Conservation (phyloP, 2,329 filamentous ascomycete genomes). For the Ophiostoma novo-ulmi region DNA sequence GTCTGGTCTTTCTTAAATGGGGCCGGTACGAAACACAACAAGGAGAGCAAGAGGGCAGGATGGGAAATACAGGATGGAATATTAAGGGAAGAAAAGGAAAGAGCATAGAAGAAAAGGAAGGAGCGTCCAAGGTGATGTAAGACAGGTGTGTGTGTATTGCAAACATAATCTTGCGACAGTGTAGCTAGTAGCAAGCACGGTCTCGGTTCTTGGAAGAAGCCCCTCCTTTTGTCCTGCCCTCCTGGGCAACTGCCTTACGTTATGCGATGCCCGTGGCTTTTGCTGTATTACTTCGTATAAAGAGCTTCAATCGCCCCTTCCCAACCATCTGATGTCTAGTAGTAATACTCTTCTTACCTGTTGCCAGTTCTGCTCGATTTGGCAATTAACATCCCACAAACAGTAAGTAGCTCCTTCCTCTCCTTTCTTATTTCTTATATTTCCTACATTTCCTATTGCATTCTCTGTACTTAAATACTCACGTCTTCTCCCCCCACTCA, state of each 20-base stretch:
- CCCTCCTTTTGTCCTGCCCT: constrained; percentile 19
- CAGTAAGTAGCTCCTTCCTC: not conserved
- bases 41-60: not conserved
- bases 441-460: not conserved
- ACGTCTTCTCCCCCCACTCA: constrained; percentile 17
- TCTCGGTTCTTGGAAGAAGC: constrained; percentile 15
- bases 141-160: constrained; percentile 6
- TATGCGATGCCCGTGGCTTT: not conserved
- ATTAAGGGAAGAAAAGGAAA: not conserved
- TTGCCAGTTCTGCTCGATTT: not conserved
- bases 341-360: not conserved
- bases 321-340: no score
- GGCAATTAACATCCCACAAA: constrained; percentile 15
- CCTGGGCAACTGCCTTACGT: not conserved
- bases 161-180: not conserved
- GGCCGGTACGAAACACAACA: constrained; percentile 8
- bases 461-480: constrained; percentile 11
- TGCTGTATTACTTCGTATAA: constrained; percentile 13
- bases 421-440: not conserved
- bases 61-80: not conserved
- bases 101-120: not conserved
- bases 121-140: not conserved
- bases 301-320: constrained; percentile 6
- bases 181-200: not conserved
- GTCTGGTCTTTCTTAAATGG: constrained; percentile 16